Evolutionary conservation across 2,329 filamentous ascomycete genomes (phyloP), one percentile per base, ranked within the genome.

Genomic region (Escovopsis sp.): DNA sequence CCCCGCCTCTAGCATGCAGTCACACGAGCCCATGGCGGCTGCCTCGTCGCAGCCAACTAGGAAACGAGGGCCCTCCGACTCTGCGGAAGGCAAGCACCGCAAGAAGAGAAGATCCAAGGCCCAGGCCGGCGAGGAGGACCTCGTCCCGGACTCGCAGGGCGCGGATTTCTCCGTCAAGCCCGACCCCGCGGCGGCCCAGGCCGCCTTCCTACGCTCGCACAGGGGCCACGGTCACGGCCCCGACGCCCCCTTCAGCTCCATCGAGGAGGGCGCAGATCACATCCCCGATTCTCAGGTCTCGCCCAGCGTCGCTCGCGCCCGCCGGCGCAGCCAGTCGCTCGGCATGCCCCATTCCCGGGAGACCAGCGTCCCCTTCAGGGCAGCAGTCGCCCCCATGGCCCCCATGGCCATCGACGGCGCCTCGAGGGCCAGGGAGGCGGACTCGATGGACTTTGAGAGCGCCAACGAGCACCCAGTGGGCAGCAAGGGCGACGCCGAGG

Each of bases 21-120:
- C 46, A 14, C 41, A 44, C 30, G 51, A 55, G 9, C 52, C 51
- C 24, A 40, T 39, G 4, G 40, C 41, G 2, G 38, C 47, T 25
- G 43, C 50, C 33, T 48, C 51, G 20, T 44, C 50, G 3, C 52
- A 55, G 14, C 40, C 50, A 13, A 61, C 56, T 44, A 55, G 57
- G 47, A 62, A 61, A 45, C 57, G 59, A 48, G 60, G 55, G 43
- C 42, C 51, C 1, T 53, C 55, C 5, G 52, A 55, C 39, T 51
- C 53, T 2, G 40, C 47, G 6, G 57, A 59, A 9, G 50, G 50
- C n/a, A 58, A 58, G 43, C 49, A 51, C 29, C 50, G 53, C 24
- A 63, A 61, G 51, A 63, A 61, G 49, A 50, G 48, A 14, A 58
- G 51, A 32, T 48, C 54, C 10, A 44, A 49, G 20, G 41, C 39